phyloP scores from a whole-genome alignment of 2,329 filamentous ascomycete species.

The Alternaria sp. region DNA sequence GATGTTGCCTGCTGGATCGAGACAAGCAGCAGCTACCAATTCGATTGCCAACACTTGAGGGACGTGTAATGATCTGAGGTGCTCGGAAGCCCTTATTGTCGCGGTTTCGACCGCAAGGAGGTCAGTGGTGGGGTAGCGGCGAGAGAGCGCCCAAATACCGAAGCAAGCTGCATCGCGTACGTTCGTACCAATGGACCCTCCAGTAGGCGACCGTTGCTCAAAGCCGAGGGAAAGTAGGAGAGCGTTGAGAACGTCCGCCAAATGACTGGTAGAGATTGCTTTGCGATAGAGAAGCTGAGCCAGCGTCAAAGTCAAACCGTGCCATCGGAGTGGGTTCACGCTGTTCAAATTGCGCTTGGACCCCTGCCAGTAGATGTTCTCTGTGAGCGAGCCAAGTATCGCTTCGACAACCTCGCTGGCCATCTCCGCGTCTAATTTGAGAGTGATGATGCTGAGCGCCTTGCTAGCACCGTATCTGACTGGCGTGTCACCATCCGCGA shows the following conservation, averaged over 20 bases:
- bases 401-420: slow-evolving; percentile 86
- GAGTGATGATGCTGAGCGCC: slow-evolving; percentile 82
- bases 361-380: slow-evolving; percentile 65
- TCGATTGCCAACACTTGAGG: slow-evolving; percentile 81
- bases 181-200: slow-evolving; percentile 84
- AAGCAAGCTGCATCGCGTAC: slow-evolving; percentile 96
- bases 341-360: slow-evolving; percentile 68
- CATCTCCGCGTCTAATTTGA: slow-evolving; percentile 81
- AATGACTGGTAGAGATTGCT: slow-evolving; percentile 73
- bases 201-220: slow-evolving; percentile 84
- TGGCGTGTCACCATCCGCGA: slow-evolving; percentile 88
- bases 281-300: slow-evolving; percentile 85
- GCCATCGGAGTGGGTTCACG: slow-evolving; percentile 86
- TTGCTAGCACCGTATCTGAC: slow-evolving; percentile 92
- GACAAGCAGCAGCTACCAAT: slow-evolving; percentile 78
- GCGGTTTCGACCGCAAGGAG: slow-evolving; percentile 66
- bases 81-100: slow-evolving; percentile 53
- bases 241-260: slow-evolving; percentile 76
- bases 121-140: slow-evolving; percentile 83
- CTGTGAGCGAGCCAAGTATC: slow-evolving; percentile 72
- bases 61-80: slow-evolving; percentile 54
- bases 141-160: slow-evolving; percentile 89
- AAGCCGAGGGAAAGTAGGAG: slow-evolving; percentile 83
- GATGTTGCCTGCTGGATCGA: slow-evolving; percentile 93
- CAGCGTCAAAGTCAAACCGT: slow-evolving; percentile 86